A percentile compares a stretch with the other conserved stretches of the same genome.
Evolutionary conservation across 2,329 filamentous ascomycete genomes (phyloP).

Genomic region (Fusarium setosum): DNA sequence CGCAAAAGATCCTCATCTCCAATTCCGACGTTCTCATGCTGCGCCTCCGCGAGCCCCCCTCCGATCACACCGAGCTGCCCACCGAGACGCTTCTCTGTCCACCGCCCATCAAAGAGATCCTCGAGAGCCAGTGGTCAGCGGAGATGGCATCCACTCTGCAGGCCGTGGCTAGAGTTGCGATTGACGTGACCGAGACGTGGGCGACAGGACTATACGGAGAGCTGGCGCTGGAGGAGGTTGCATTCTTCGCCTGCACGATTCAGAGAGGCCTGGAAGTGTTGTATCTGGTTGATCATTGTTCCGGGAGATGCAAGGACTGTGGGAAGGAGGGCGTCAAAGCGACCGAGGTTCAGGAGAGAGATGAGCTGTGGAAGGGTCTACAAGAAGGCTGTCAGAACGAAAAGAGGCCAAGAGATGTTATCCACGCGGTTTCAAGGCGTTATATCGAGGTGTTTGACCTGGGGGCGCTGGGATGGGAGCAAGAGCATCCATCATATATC

Average conservation of each 20-base stretch:
- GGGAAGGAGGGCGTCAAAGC: slow-evolving; percentile 12
- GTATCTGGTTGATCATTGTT: slow-evolving; percentile 46
- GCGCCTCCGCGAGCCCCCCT: slow-evolving; percentile 36
- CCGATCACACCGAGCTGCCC: slow-evolving; percentile 13
- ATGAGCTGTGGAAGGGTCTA: slow-evolving; percentile 38
- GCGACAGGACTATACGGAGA: slow-evolving; percentile 32
- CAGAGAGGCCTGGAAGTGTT: slow-evolving; percentile 45
- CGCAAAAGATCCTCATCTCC: slow-evolving; percentile 37
- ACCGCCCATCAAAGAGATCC: slow-evolving; percentile 40
- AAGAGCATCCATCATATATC: slow-evolving; percentile 43
- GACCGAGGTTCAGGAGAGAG: slow-evolving; percentile 27
- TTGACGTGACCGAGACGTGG: slow-evolving; percentile 45
- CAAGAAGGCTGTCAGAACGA: slow-evolving; percentile 23
- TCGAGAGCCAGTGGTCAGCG: slow-evolving; percentile 43
- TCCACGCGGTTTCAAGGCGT: slow-evolving; percentile 43
- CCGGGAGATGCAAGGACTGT: slow-evolving; percentile 41
- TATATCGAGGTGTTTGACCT: slow-evolving; percentile 49
- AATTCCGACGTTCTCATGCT: slow-evolving; percentile 45
- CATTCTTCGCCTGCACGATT: slow-evolving; percentile 44
- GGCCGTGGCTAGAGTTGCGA: slow-evolving; percentile 39
- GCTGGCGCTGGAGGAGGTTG: slow-evolving; percentile 42
- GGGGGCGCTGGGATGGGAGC: slow-evolving; percentile 45
- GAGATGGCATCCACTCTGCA: slow-evolving; percentile 42
- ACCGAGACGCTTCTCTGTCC: slow-evolving; percentile 27
- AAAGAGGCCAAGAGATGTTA: slow-evolving; percentile 40